Conservation (phyloP, 345 rosid genomes). For the Crucihimalaya himalaica region DNA sequence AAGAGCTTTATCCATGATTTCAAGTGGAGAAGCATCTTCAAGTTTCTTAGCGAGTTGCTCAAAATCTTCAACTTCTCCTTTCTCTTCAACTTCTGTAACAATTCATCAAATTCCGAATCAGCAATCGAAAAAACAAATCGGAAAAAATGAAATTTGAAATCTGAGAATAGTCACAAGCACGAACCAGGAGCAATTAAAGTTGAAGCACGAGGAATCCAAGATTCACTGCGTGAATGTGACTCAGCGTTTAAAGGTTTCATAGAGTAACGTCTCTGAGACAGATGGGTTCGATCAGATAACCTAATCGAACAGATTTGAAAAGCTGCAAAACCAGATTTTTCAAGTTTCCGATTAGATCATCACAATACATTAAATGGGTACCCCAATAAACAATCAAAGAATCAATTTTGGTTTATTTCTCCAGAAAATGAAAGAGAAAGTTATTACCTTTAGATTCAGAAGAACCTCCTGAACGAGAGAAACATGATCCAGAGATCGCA, state of each 20-base stretch:
- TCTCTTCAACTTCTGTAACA: slow-evolving; percentile 62
- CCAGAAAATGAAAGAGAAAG: not conserved
- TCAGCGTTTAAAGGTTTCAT: slow-evolving; percentile 54
- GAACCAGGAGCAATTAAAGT: slow-evolving; percentile 65
- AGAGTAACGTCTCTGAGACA: slow-evolving; percentile 44
- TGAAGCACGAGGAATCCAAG: slow-evolving; percentile 56
- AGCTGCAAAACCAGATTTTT: slow-evolving; percentile 44
- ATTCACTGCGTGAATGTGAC: slow-evolving; percentile 45
- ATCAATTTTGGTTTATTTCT: not conserved
- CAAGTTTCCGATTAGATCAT: not conserved
- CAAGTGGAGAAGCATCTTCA: slow-evolving; percentile 77
- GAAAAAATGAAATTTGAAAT: not conserved
- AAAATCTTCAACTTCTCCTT: slow-evolving; percentile 58
- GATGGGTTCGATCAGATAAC: slow-evolving; percentile 47
- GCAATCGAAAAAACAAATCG: not conserved
- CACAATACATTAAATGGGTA: not conserved
- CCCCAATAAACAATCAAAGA: not conserved
- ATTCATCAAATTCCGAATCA: not conserved
- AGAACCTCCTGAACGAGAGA: slow-evolving; percentile 42
- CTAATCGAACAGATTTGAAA: slow-evolving; percentile 60
- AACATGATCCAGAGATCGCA: slow-evolving; percentile 48
- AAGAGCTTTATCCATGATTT: slow-evolving; percentile 86
- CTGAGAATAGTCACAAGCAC: not conserved
- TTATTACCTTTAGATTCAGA: slow-evolving; percentile 52
- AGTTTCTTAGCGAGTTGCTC: slow-evolving; percentile 63